A percentile compares a stretch with the other conserved stretches of the same genome.
phyloP scores from a whole-genome alignment of 2,329 filamentous ascomycete species.

The Didymella glomerata region DNA sequence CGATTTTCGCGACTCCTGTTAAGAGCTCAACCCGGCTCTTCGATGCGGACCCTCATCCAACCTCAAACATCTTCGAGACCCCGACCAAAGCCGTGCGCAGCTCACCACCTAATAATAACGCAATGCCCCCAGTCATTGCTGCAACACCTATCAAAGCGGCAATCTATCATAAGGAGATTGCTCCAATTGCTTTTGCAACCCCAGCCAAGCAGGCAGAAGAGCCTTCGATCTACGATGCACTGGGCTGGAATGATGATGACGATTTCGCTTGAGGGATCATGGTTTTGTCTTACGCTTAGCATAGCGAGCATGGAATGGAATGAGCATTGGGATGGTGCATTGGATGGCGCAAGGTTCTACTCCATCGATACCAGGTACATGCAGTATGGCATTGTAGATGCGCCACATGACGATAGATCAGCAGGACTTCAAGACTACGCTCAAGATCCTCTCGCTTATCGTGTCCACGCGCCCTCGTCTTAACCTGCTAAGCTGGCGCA shows the following conservation, averaged over 20 bases:
- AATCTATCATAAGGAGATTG: constrained; percentile 2
- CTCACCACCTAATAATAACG: constrained; percentile 21
- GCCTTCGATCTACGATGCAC: constrained; percentile 52
- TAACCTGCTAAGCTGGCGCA: constrained; percentile 5
- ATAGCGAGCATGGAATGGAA: constrained; percentile 43
- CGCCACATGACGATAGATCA: not conserved
- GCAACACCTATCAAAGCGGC: constrained; percentile 33
- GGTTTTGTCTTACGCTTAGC: constrained; percentile 32
- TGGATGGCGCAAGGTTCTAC: constrained; percentile 24
- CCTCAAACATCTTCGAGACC: constrained; percentile 32
- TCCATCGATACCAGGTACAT: not conserved
- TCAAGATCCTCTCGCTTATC: not conserved
- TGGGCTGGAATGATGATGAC: constrained; percentile 59
- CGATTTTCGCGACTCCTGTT: constrained; percentile 46
- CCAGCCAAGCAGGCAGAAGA: constrained; percentile 27
- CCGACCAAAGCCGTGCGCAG: constrained; percentile 33
- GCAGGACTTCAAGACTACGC: not conserved
- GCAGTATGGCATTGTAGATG: not conserved
- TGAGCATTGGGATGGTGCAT: constrained; percentile 26
- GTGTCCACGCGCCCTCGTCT: not conserved
- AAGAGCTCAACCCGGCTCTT: constrained; percentile 29
- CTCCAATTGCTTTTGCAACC: constrained; percentile 21
- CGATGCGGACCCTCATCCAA: constrained; percentile 13
- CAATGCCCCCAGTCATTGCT: constrained; percentile 24
- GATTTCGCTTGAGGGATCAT: constrained; percentile 29